These are phyloP conservation scores for Artemisia tridentata DNA, from an alignment of 129 eudicot genomes.

Conservation along the genomic window DNA sequence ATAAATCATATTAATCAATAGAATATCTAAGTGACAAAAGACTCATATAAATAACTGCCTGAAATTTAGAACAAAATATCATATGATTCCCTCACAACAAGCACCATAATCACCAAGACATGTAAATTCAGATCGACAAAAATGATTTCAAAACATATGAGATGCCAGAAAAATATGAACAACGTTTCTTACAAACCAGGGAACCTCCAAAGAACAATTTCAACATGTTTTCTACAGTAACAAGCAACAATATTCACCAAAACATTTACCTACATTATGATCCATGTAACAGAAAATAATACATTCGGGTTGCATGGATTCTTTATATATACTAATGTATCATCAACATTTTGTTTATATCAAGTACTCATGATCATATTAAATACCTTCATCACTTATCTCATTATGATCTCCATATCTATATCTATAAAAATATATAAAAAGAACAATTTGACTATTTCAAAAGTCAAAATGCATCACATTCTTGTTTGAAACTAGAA, in stretches of 20 bases:
- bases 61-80: background rate
- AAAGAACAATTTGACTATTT: background rate
- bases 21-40: background rate
- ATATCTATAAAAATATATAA: background rate
- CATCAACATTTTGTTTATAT: no score
- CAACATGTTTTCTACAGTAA: background rate
- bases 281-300: background rate
- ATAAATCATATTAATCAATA: constrained; percentile 10
- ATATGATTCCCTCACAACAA: constrained; percentile 1
- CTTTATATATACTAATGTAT: no score
- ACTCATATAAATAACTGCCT: no score
- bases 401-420: background rate
- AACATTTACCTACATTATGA: background rate
- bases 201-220: no score
- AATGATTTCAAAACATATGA: background rate
- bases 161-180: background rate
- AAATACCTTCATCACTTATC: no score
- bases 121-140: background rate
- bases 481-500: constrained; percentile 1
- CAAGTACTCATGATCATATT: no score
- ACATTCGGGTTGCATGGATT: background rate
- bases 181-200: no score
- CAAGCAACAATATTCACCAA: constrained; percentile 9
- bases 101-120: background rate
- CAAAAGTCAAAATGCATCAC: background rate